These are phyloP conservation scores for Boletus subcaerulescens DNA, from an alignment of 768 basidiomycete genomes.

Conservation along the genomic window DNA sequence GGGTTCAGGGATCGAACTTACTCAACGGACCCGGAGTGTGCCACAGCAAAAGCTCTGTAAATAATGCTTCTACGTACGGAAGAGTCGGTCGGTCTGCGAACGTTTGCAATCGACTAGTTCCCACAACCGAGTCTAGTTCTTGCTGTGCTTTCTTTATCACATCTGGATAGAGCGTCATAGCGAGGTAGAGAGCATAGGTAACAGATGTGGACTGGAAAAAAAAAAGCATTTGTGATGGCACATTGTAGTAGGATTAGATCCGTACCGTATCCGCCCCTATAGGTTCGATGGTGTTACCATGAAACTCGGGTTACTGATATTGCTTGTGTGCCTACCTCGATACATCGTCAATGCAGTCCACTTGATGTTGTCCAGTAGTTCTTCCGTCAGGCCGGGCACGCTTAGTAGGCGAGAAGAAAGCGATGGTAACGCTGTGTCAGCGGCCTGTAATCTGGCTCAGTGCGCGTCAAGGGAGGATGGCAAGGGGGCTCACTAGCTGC, in stretches of 20 bases:
- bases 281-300: background rate
- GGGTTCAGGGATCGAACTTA: background rate
- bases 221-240: background rate
- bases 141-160: slow-evolving; percentile 25
- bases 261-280: slow-evolving; percentile 28
- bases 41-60: slow-evolving; percentile 27
- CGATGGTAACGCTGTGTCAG: slow-evolving; percentile 15
- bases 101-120: slow-evolving; percentile 18
- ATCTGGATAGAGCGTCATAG: slow-evolving; percentile 29
- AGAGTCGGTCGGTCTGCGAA: slow-evolving; percentile 24
- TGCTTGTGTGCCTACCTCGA: slow-evolving; percentile 4
- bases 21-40: slow-evolving; percentile 15
- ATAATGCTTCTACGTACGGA: too few species aligned
- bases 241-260: slow-evolving; percentile 13
- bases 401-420: slow-evolving; percentile 11
- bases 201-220: slow-evolving; percentile 11
- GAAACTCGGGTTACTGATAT: background rate
- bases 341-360: slow-evolving; percentile 13
- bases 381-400: slow-evolving; percentile 6
- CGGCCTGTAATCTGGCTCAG: slow-evolving; percentile 6
- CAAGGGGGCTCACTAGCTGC: background rate
- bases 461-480: background rate
- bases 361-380: slow-evolving; percentile 14
- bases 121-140: slow-evolving; percentile 29
- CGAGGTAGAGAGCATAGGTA: slow-evolving; percentile 18